phyloP scores from a whole-genome alignment of 129 eudicot species.

The Artemisia argyi region DNA sequence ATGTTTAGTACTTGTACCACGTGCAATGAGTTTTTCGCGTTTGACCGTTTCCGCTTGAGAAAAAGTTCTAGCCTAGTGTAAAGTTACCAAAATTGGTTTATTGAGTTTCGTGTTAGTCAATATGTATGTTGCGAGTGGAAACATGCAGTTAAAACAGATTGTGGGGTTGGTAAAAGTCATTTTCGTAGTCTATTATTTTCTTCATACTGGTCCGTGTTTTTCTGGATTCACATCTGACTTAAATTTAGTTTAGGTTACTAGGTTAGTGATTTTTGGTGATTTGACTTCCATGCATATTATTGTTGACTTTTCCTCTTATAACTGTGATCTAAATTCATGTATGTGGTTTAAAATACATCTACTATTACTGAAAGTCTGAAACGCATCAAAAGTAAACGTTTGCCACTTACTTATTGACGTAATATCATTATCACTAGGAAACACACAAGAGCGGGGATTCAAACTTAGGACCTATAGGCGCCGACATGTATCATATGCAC shows the following conservation, averaged over 20 bases:
- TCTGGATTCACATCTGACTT: constrained; percentile 15
- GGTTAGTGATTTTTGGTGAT: neutral
- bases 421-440: no score
- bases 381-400: neutral
- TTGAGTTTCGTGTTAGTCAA: constrained; percentile 8
- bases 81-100: neutral
- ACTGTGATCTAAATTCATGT: neutral
- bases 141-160: constrained; percentile 24
- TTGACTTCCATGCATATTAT: constrained; percentile 21
- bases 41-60: neutral
- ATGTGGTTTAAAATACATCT: constrained; percentile 1
- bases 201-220: constrained; percentile 8
- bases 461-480: no score
- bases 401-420: no score
- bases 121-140: constrained; percentile 26
- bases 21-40: neutral
- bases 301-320: constrained; percentile 20
- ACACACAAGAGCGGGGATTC: no score
- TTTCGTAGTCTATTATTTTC: constrained; percentile 20
- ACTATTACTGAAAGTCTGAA: neutral
- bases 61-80: neutral
- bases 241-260: constrained; percentile 9
- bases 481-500: no score
- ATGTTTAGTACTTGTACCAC: neutral
- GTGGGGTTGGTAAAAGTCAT: constrained; percentile 35